These are phyloP conservation scores for Gossypium arboreum DNA, from an alignment of 345 rosid species.

Conservation along the genomic window DNA sequence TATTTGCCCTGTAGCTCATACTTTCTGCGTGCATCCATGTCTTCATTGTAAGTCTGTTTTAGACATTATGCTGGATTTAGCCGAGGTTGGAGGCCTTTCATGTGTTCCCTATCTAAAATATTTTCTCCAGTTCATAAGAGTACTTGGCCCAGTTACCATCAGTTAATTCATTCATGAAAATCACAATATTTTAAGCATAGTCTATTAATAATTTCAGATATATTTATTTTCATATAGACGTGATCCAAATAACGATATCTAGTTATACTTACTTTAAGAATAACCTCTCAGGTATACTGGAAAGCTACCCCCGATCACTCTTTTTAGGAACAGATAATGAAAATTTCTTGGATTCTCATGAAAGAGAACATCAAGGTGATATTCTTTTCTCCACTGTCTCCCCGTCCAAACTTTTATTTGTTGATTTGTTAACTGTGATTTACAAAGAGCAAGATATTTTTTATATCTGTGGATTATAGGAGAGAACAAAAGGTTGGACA, in stretches of 20 bases:
- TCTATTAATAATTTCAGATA: background rate
- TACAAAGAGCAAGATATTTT: constrained; percentile 7
- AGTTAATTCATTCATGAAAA: background rate
- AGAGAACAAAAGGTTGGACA: constrained; percentile 69
- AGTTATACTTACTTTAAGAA: background rate
- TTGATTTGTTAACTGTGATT: background rate
- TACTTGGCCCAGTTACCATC: background rate
- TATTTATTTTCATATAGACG: background rate
- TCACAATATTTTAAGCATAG: background rate
- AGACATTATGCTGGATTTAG: background rate
- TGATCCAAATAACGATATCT: background rate
- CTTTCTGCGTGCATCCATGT: background rate
- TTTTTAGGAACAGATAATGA: constrained; percentile 52
- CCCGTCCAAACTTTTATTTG: background rate
- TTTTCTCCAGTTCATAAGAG: background rate
- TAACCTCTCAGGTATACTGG: constrained; percentile 60
- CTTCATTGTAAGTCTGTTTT: background rate
- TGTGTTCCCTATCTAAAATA: background rate
- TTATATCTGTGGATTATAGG: constrained; percentile 38
- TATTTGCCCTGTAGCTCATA: background rate
- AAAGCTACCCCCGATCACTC: constrained; percentile 70
- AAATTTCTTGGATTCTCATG: constrained; percentile 52
- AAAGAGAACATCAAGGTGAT: constrained; percentile 63
- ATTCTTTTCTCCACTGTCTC: background rate
- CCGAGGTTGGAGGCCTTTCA: background rate